A percentile compares a stretch with the other conserved stretches of the same genome.
Conservation (phyloP, 495 filamentous ascomycete species). For the Xylaria curta region DNA sequence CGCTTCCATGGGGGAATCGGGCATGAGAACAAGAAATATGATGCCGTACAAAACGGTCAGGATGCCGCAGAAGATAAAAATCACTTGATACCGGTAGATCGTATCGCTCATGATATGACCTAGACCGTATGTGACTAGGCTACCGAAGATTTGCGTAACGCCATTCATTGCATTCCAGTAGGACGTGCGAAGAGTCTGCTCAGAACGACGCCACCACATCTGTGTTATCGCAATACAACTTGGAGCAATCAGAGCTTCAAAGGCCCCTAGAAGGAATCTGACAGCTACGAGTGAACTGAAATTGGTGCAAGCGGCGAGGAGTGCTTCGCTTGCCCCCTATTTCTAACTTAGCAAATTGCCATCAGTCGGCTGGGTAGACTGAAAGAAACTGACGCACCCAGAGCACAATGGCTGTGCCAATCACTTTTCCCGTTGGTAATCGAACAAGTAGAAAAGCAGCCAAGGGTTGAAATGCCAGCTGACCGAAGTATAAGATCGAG, state of each 20-base stretch:
- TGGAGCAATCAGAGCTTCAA: conserved; percentile 55
- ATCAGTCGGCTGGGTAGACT: background rate
- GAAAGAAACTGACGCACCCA: conserved; percentile 35
- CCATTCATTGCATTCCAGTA: conserved; percentile 63
- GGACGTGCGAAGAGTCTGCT: conserved; percentile 57
- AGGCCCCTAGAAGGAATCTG: conserved; percentile 50
- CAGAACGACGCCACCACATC: conserved; percentile 61
- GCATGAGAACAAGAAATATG: conserved; percentile 55
- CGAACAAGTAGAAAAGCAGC: conserved; percentile 58
- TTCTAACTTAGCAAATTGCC: background rate
- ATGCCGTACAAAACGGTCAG: conserved; percentile 52
- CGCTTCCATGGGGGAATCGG: conserved; percentile 65
- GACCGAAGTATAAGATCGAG: conserved; percentile 52
- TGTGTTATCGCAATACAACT: conserved; percentile 59
- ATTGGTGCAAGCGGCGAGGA: conserved; percentile 50
- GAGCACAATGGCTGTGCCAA: conserved; percentile 46
- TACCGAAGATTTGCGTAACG: conserved; percentile 53
- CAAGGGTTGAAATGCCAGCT: conserved; percentile 53
- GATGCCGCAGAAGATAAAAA: conserved; percentile 62
- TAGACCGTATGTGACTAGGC: conserved; percentile 63
- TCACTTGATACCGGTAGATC: conserved; percentile 65
- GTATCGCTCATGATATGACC: conserved; percentile 61
- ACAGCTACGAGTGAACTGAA: conserved; percentile 53
- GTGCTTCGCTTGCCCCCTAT: conserved; percentile 44
- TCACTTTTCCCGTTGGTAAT: conserved; percentile 53